Evolutionary conservation across 2,329 filamentous ascomycete genomes (phyloP).

Genomic region (Madurella fahalii): DNA sequence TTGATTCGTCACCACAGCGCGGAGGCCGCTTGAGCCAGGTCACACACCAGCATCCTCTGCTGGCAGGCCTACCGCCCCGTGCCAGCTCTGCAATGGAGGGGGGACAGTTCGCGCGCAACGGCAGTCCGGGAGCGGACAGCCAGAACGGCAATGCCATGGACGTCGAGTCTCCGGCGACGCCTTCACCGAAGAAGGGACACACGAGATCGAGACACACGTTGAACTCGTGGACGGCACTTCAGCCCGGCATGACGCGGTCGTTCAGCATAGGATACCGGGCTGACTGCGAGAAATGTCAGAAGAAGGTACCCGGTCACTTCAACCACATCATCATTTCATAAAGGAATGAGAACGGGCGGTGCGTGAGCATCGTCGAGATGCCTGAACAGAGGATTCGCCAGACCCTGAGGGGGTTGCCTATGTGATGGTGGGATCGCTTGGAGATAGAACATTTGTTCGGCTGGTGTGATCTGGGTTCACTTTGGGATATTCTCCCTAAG

Average conservation of each 20-base stretch:
- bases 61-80: constrained; percentile 34
- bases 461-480: neutral
- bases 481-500: neutral
- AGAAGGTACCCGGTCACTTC: constrained; percentile 73
- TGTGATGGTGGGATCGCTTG: neutral
- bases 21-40: constrained; percentile 21
- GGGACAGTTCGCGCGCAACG: constrained; percentile 22
- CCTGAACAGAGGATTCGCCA: constrained; percentile 3
- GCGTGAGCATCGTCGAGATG: constrained; percentile 11
- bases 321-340: constrained; percentile 71
- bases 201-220: constrained; percentile 56
- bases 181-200: constrained; percentile 51
- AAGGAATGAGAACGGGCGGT: constrained; percentile 21
- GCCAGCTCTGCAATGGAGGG: constrained; percentile 32
- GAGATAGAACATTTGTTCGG: neutral
- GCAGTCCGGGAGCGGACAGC: constrained; percentile 7
- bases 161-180: constrained; percentile 42
- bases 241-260: constrained; percentile 62
- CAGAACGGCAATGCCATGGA: constrained; percentile 29
- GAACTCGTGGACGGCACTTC: constrained; percentile 55
- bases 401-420: neutral
- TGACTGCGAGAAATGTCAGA: constrained; percentile 73
- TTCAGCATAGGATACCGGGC: constrained; percentile 76
- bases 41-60: constrained; percentile 29
- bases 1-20: constrained; percentile 32